Percentiles rank a stretch among this genome's conserved stretches.
Conservation (phyloP, 2,329 filamentous ascomycete species). For the Aureobasidium leucospermi region DNA sequence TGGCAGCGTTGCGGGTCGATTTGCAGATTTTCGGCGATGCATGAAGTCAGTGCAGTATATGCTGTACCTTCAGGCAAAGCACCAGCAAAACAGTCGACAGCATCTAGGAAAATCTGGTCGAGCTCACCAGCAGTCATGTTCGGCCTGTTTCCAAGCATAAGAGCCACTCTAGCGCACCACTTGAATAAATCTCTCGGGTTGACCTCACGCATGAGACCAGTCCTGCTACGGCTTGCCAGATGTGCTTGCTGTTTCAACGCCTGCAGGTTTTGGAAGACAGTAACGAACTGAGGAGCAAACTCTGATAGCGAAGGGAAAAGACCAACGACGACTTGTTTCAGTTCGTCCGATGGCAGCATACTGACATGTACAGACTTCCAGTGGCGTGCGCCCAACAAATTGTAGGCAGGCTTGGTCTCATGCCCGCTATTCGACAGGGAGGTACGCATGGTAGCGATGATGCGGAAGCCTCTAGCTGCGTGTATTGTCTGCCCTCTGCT, state of each 20-base stretch:
- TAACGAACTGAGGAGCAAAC: conserved; percentile 49
- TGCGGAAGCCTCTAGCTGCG: conserved; percentile 76
- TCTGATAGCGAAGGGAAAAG: conserved; percentile 63
- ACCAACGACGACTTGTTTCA: conserved; percentile 63
- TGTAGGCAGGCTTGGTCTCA: conserved; percentile 59
- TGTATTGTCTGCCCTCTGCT: conserved; percentile 79
- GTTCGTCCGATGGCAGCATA: conserved; percentile 59
- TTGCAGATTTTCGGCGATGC: conserved; percentile 80
- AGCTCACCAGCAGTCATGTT: conserved; percentile 62
- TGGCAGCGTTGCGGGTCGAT: conserved; percentile 75
- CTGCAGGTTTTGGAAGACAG: conserved; percentile 44
- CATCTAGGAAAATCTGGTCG: conserved; percentile 88
- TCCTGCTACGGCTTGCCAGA: conserved; percentile 45
- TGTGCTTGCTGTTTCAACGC: conserved; percentile 34
- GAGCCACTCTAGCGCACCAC: conserved; percentile 72
- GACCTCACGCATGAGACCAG: conserved; percentile 52
- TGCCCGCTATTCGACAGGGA: conserved; percentile 57
- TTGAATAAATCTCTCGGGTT: conserved; percentile 79
- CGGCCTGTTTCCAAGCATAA: conserved; percentile 54
- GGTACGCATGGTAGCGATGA: conserved; percentile 86
- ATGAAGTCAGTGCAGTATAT: conserved; percentile 53
- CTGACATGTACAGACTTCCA: conserved; percentile 73
- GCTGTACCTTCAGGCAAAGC: conserved; percentile 62
- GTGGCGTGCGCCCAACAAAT: conserved; percentile 74
- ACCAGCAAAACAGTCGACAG: conserved; percentile 84